phyloP scores from a whole-genome alignment of 805 yeast species.

The Jamesozyma lodderae region DNA sequence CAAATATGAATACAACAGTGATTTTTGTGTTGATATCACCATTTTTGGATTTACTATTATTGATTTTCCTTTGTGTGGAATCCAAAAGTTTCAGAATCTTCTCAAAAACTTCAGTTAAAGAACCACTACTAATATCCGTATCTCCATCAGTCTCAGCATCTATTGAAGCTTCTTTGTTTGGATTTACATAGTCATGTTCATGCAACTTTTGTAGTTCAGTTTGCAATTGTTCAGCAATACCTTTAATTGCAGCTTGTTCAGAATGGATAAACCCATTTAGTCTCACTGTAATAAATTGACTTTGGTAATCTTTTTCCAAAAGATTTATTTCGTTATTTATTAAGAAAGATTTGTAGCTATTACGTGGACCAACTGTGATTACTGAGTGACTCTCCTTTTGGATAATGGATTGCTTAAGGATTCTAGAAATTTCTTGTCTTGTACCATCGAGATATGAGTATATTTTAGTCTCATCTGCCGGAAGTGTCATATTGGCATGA shows the following conservation, averaged over 20 bases:
- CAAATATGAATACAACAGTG: conserved; percentile 70
- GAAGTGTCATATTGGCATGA: conserved; percentile 17
- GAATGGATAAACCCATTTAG: conserved; percentile 64
- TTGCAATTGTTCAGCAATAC: conserved; percentile 79
- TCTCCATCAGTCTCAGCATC: conserved; percentile 7
- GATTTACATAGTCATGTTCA: conserved; percentile 7
- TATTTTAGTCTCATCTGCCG: conserved; percentile 13
- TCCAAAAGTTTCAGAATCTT: conserved; percentile 48
- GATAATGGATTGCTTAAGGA: conserved; percentile 56
- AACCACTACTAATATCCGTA: conserved; percentile 40
- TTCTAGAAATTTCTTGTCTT: conserved; percentile 40
- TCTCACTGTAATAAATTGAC: conserved; percentile 52
- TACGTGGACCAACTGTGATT: conserved; percentile 70
- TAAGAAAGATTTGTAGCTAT: conserved; percentile 63
- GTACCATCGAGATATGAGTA: conserved; percentile 17
- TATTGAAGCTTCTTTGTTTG: conserved; percentile 2
- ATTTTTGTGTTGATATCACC: conserved; percentile 30
- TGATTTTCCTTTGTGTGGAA: conserved; percentile 15
- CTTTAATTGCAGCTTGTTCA: conserved; percentile 72
- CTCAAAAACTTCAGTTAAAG: conserved; percentile 52
- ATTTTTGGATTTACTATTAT: not conserved
- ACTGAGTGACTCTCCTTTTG: conserved; percentile 75
- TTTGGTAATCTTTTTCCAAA: conserved; percentile 32
- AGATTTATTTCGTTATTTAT: conserved; percentile 47
- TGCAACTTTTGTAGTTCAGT: conserved; percentile 31